Evolutionary conservation across 306 rosid species (phyloP).

Genomic region (Lotus japonicus): DNA sequence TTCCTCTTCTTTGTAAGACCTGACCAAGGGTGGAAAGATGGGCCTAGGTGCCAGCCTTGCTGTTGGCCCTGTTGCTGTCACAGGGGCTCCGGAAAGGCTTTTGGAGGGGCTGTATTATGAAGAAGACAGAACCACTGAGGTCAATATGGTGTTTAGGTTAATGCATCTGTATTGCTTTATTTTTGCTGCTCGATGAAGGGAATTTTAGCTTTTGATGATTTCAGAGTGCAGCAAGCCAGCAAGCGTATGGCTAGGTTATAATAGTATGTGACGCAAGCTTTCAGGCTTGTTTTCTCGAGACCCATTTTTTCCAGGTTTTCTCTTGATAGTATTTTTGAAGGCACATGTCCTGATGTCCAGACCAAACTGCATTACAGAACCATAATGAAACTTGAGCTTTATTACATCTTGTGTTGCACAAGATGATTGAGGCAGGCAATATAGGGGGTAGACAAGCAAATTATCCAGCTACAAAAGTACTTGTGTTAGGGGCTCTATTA

Average conservation of each 20-base stretch:
- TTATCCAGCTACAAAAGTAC: neutral
- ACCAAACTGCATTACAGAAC: neutral
- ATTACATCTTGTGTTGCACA: neutral
- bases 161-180: constrained; percentile 11
- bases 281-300: neutral
- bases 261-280: neutral
- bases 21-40: constrained; percentile 46
- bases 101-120: constrained; percentile 66
- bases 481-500: neutral
- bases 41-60: constrained; percentile 65
- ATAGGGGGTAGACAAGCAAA: neutral
- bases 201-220: constrained; percentile 10
- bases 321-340: neutral
- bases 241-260: neutral
- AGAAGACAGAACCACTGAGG: constrained; percentile 55
- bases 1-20: constrained; percentile 37
- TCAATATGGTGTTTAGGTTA: constrained; percentile 15
- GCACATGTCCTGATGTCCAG: neutral
- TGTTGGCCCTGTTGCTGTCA: no score
- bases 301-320: neutral
- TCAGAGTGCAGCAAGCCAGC: neutral
- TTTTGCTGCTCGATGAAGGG: neutral
- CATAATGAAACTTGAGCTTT: no score
- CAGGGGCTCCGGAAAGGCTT: constrained; percentile 61
- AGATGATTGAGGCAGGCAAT: neutral